Base-by-base conservation (phyloP, 192 early-diverging fungal species). In the Umbelopsis sp. region DNA sequence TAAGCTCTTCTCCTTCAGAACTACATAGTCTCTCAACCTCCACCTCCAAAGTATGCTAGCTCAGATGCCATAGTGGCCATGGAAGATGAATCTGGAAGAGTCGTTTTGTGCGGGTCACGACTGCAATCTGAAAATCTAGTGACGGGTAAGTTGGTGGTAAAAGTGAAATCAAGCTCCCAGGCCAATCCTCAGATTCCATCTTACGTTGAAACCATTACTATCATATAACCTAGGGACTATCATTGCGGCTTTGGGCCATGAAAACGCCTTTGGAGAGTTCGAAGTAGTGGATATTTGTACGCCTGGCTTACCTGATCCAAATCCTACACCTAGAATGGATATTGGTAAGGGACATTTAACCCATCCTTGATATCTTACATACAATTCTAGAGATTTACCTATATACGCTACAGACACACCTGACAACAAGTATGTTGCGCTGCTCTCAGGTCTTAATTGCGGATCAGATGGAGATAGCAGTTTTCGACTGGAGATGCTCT, bases 31-130 rank as follows among this genome's bases (percentile, higher is more conserved):
- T 83, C 86, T 4, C 87, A 92, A 10, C 80, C 85, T 10, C 81
- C 87, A 45, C 77, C 85, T n/a, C 73, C 71, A 65, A 91, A 88
- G 71, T 98, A 96, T 81, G 79, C 80, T 8, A 84, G 81, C 20
- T 90, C 86, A 1, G 75, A 78, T 0, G 92, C 94, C 69, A 77
- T 73, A 20, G 75, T 92, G 22, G 81, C 85, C 25, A 73, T 98
- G 51, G 97, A 98, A 76, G 97, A 98, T 78, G 96, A 98, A 71
- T 96, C 94, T 4, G 96, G 96, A 14, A 85, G 97, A 31, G 85
- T 98, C 17, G 85, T 85, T 36, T 80, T 98, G 20, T 82, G 81
- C 20, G 96, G 96, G 14, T 45, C 73, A 2, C 70, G 80, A 31
- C 38, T 97, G 17, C 74, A 82, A 20, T 56, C 66, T 34, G 80